Evolutionary conservation across 805 yeast species (phyloP).

Genomic region (Kodamaea jinghongensis): DNA sequence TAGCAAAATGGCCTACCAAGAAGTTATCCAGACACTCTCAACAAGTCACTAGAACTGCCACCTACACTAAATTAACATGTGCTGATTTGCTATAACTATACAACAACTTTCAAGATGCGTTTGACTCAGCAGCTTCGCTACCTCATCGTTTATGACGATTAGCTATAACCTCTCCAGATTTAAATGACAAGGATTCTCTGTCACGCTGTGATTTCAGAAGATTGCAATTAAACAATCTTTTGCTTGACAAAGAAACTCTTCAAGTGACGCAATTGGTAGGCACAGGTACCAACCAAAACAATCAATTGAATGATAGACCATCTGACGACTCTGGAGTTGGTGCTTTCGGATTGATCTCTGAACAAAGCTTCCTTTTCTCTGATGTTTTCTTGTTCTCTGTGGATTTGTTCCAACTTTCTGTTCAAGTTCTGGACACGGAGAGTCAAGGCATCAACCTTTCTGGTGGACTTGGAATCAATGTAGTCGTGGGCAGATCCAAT

Average conservation of each 20-base stretch:
- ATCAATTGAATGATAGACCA: conserved; percentile 74
- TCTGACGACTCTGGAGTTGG: conserved; percentile 67
- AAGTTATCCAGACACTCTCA: no score
- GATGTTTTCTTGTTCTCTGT: conserved; percentile 63
- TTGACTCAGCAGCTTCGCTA: no score
- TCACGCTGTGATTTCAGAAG: neutral
- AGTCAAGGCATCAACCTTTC: conserved; percentile 50
- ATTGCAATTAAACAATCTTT: conserved; percentile 62
- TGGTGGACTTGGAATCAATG: conserved; percentile 61
- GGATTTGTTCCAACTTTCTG: conserved; percentile 55
- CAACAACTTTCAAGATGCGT: no score
- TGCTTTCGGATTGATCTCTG: conserved; percentile 73
- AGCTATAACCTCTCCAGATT: neutral
- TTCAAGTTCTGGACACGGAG: conserved; percentile 56
- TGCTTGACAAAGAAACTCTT: conserved; percentile 84
- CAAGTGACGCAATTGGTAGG: conserved; percentile 73
- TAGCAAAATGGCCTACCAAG: no score
- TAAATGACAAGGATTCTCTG: no score
- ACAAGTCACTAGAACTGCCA: no score
- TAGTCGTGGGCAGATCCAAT: conserved; percentile 60
- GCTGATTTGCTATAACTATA: no score
- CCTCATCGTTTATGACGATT: neutral
- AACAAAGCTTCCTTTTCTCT: conserved; percentile 76
- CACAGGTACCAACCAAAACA: conserved; percentile 67
- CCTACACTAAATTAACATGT: no score